Percentiles rank a stretch among this genome's conserved stretches.
Conservation (phyloP, 2,329 filamentous ascomycete species). For the Botrytis aclada region DNA sequence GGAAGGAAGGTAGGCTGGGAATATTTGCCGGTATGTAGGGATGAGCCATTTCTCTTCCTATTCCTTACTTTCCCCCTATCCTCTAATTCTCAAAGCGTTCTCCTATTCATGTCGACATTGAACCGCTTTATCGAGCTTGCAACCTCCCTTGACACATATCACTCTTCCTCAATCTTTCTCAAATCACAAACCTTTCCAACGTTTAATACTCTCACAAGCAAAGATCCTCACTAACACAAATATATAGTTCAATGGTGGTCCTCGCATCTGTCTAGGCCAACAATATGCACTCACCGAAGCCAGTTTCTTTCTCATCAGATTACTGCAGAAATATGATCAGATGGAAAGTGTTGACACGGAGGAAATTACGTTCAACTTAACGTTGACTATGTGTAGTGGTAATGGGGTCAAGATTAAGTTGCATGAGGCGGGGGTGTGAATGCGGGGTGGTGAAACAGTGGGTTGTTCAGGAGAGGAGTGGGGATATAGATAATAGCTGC, state of each 20-base stretch:
- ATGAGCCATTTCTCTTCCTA: not conserved
- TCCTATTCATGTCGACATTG: not conserved
- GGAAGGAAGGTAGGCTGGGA: constrained; percentile 45
- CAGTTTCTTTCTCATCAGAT: constrained; percentile 38
- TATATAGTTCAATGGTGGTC: constrained; percentile 40
- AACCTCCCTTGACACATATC: not conserved
- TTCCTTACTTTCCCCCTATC: not conserved
- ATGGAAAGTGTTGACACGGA: constrained; percentile 36
- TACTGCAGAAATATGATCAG: constrained; percentile 30
- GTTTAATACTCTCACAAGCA: not conserved
- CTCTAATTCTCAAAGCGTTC: not conserved
- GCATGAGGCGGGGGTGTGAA: constrained; percentile 4
- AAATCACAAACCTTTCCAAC: not conserved
- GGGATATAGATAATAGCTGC: not conserved
- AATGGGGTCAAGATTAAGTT: constrained; percentile 38
- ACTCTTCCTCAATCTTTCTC: not conserved
- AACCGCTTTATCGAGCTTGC: not conserved
- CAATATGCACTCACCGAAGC: constrained; percentile 42
- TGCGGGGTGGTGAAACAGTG: too few species aligned
- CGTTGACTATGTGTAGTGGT: constrained; percentile 34
- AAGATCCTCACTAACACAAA: not conserved
- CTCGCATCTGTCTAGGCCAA: constrained; percentile 40
- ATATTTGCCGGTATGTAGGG: constrained; percentile 37
- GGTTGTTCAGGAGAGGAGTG: not conserved
- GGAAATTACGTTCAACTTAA: constrained; percentile 33